Base-by-base conservation (phyloP, 2,329 filamentous ascomycete species). In the Penicillium crustosum region DNA sequence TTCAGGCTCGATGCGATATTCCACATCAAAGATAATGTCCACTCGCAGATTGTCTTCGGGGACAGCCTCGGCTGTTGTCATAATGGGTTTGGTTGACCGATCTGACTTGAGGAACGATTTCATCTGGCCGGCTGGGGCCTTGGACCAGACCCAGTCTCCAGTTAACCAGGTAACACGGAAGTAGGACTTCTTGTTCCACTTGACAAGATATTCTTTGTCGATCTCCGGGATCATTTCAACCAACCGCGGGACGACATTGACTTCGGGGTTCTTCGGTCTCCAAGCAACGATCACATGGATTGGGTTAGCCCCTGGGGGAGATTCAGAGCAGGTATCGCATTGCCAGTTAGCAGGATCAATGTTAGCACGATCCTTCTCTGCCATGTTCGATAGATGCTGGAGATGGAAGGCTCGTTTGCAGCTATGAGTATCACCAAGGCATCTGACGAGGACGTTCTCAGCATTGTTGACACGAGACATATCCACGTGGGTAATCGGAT, bases 181-280 rank as follows among this genome's bases (percentile, higher is more conserved):
- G 68, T 97, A 95, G 0, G 93, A 96, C 55, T 85, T 82, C 0
- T 81, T 80, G 44, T 89, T 86, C 91, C 93, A 97, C 71, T 94
- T 96, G 66, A 99, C 78, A 2, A 99, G 83, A 68, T 97, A 99
- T 65, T 97, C 91, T 63, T 93, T 93, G n/a, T 89, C 81, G 54
- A 91, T 89, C 68, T 94, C 89, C 12, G 77, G 74, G n/a, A 90
- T 77, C 53, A 83, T 77, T 29, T 85, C 77, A 48, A 81, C 80
- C 1, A 78, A 77, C 13, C 6, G 23, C 4, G 53, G 39, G 4
- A 52, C 23, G 17, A 45, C 73, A 65, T 88, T 87, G 1, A 75
- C 76, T 13, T 85, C 79, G 25, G 83, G 77, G 65, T 89, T 78
- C 0, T 79, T 72, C 0, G 91, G 91, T 58, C 93, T 86, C 94